phyloP scores from a whole-genome alignment of 139 green algal species.

The Volvox africanus region DNA sequence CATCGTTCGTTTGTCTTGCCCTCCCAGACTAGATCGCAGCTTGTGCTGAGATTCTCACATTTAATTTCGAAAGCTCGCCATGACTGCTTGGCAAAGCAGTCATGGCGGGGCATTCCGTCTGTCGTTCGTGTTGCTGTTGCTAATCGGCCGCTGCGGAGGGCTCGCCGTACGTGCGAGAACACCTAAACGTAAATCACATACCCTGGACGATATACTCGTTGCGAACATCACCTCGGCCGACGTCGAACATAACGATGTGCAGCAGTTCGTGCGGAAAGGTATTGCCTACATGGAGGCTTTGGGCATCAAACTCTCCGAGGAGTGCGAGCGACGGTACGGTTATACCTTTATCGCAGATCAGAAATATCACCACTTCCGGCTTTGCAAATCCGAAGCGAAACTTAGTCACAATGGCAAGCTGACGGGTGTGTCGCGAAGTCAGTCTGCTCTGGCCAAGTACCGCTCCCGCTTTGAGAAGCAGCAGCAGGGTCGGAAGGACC shows the following conservation, averaged over 20 bases:
- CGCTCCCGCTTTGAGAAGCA: conserved; percentile 8
- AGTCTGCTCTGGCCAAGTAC: conserved; percentile 2
- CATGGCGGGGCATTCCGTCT: conserved; percentile 24
- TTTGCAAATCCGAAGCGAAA: conserved; percentile 26
- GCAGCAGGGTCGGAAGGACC: not conserved
- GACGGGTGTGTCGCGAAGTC: not conserved
- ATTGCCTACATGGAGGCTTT: conserved; percentile 1
- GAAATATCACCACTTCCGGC: conserved; percentile 36
- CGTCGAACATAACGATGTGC: conserved; percentile 10
- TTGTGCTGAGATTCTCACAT: too few species aligned
- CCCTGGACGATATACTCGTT: conserved; percentile 4
- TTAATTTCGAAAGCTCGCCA: not conserved
- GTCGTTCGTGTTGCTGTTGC: conserved; percentile 6
- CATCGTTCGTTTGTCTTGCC: too few species aligned
- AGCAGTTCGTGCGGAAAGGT: conserved; percentile 27
- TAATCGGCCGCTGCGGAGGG: not conserved
- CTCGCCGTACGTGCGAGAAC: not conserved
- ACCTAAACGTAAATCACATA: not conserved
- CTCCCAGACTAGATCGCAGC: too few species aligned
- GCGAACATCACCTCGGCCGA: not conserved
- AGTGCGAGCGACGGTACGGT: conserved; percentile 28
- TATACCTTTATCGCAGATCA: conserved; percentile 41
- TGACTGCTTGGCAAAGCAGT: conserved; percentile 14
- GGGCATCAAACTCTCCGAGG: conserved; percentile 24
- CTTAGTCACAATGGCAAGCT: not conserved